Evolutionary conservation across 306 rosid species (phyloP).

Genomic region (Cucurbita pepo): DNA sequence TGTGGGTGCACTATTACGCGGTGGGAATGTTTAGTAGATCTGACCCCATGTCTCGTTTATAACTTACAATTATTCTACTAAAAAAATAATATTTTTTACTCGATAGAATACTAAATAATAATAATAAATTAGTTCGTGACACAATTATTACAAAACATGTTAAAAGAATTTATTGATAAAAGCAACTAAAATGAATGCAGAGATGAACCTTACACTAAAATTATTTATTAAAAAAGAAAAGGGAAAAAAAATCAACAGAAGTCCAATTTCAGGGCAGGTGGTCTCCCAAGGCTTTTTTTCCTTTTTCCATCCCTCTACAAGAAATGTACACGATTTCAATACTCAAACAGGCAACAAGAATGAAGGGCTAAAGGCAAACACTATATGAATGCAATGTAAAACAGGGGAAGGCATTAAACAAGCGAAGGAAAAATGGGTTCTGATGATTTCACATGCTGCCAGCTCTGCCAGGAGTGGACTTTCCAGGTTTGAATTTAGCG

Average conservation of each 20-base stretch:
- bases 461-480: slow-evolving; percentile 3
- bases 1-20: too few species aligned
- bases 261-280: slow-evolving; percentile 12
- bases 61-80: too few species aligned
- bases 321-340: slow-evolving; percentile 45
- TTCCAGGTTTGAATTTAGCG: slow-evolving; percentile 57
- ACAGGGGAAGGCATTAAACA: not conserved
- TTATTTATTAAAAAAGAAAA: not conserved
- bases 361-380: slow-evolving; percentile 13
- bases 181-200: not conserved
- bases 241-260: not conserved
- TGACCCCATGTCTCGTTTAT: too few species aligned
- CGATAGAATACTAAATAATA: too few species aligned
- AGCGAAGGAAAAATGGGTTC: not conserved
- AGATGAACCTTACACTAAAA: slow-evolving; percentile 3
- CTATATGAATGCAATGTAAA: slow-evolving; percentile 3
- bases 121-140: not conserved
- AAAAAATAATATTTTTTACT: too few species aligned
- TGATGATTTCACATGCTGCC: slow-evolving; percentile 4
- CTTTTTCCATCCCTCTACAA: slow-evolving; percentile 25
- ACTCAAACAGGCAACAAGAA: slow-evolving; percentile 35
- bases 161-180: not conserved
- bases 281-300: slow-evolving; percentile 13
- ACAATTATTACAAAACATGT: not conserved
- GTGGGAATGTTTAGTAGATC: too few species aligned